Evolutionary conservation across 2,329 filamentous ascomycete species (phyloP).

Genomic region (Colletotrichum magnum): DNA sequence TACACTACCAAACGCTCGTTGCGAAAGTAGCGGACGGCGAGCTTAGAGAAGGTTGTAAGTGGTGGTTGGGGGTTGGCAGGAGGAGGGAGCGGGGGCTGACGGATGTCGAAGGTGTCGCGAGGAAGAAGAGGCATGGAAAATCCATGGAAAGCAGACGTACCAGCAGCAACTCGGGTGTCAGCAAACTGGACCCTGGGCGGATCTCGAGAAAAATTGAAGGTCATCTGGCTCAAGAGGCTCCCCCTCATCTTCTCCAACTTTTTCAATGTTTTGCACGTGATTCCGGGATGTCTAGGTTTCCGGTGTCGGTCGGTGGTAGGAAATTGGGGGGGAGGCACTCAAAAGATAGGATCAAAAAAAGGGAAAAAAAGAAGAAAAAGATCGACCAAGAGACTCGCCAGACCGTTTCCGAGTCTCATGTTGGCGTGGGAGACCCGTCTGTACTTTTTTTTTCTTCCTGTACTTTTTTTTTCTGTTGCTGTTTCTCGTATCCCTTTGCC

Average conservation of each 20-base stretch:
- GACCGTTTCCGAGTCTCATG: conserved; percentile 2
- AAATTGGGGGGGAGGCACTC: conserved; percentile 1
- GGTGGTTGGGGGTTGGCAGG: not conserved
- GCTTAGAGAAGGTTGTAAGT: too few species aligned
- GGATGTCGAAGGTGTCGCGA: conserved; percentile 7
- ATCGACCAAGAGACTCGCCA: not conserved
- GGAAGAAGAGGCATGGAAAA: conserved; percentile 11
- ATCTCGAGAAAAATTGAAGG: conserved; percentile 33
- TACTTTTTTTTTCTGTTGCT: not conserved
- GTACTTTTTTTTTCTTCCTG: not conserved
- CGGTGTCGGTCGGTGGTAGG: conserved; percentile 1
- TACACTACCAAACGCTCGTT: not conserved
- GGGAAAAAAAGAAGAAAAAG: not conserved
- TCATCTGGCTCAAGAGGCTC: conserved; percentile 25
- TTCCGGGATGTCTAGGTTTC: not conserved
- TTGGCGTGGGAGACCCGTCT: conserved; percentile 14
- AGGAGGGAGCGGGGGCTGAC: not conserved
- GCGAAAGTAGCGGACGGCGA: not conserved
- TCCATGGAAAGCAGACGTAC: conserved; percentile 10
- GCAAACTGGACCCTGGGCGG: conserved; percentile 31
- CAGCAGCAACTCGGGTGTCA: not conserved
- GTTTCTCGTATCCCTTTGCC: not conserved
- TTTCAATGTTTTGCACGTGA: conserved; percentile 28
- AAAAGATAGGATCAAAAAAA: not conserved
- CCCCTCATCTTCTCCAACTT: conserved; percentile 23